A percentile compares a stretch with the other conserved stretches of the same genome.
Conservation (phyloP, 768 basidiomycete species). For the Kwoniella dejecticola region DNA sequence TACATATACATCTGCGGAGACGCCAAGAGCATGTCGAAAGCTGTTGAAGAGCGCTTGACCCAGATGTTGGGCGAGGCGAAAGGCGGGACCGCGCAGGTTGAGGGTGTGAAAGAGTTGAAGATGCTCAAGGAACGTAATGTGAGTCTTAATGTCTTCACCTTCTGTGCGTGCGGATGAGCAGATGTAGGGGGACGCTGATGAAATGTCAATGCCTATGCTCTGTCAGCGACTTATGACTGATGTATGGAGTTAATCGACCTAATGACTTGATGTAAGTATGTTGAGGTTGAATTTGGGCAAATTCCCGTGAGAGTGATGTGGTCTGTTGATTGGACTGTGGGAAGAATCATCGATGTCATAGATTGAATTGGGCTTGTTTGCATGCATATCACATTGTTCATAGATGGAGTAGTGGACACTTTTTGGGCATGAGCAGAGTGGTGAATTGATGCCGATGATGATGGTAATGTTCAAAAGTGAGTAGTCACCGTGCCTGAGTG, state of each 20-base stretch:
- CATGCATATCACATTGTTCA: background rate
- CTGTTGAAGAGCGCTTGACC: slow-evolving; percentile 86
- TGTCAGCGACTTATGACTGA: slow-evolving; percentile 39
- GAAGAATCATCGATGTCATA: background rate
- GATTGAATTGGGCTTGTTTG: background rate
- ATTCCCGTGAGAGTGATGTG: too few relatives aligned
- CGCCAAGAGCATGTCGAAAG: slow-evolving; percentile 92
- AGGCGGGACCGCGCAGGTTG: slow-evolving; percentile 81
- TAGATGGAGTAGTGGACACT: background rate
- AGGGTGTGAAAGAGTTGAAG: slow-evolving; percentile 89
- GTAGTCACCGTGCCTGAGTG: slow-evolving; percentile 16
- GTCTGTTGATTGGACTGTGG: too few relatives aligned
- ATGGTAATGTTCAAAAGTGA: too few relatives aligned
- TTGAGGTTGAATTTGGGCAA: too few relatives aligned
- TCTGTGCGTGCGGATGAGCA: background rate
- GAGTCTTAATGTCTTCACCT: slow-evolving; percentile 32
- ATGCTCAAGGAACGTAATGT: slow-evolving; percentile 76
- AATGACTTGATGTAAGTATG: too few relatives aligned
- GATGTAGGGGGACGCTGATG: background rate
- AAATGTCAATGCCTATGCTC: background rate
- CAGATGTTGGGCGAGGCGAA: slow-evolving; percentile 80
- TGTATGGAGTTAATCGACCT: slow-evolving; percentile 34
- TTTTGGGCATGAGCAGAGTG: too few relatives aligned
- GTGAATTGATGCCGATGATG: background rate
- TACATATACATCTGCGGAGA: slow-evolving; percentile 97